Evolutionary conservation across 495 filamentous ascomycete genomes (phyloP).

Genomic region (Xeromyces bisporus): DNA sequence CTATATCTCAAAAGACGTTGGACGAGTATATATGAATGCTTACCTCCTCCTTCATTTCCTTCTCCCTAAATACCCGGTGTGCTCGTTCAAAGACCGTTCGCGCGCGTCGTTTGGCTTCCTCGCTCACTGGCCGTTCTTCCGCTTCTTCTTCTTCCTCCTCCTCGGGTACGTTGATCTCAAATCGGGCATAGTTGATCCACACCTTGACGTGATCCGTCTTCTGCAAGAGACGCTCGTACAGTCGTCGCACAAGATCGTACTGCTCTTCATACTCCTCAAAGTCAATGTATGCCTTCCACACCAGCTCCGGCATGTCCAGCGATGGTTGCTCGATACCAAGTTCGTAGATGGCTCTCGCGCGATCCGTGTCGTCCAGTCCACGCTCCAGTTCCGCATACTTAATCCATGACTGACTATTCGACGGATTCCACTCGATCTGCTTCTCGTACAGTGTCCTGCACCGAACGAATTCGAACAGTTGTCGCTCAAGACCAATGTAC

Average conservation of each 20-base stretch:
- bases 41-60: constrained; percentile 83
- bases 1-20: constrained; percentile 2
- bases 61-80: constrained; percentile 77
- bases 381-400: constrained; percentile 85
- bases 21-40: too few relatives aligned
- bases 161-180: constrained; percentile 76
- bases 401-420: constrained; percentile 88
- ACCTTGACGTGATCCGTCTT: constrained; percentile 98
- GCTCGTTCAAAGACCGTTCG: constrained; percentile 75
- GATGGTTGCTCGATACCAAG: constrained; percentile 66
- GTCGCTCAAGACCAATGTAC: constrained; percentile 81
- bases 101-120: constrained; percentile 65
- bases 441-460: constrained; percentile 89
- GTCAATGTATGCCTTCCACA: constrained; percentile 97
- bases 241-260: constrained; percentile 58
- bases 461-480: constrained; percentile 79
- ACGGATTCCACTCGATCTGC: constrained; percentile 73
- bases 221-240: constrained; percentile 82
- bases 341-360: constrained; percentile 83
- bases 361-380: constrained; percentile 72
- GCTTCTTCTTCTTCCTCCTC: constrained; percentile 47
- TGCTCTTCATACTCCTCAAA: constrained; percentile 92
- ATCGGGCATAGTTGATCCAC: constrained; percentile 93
- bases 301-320: constrained; percentile 92
- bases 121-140: constrained; percentile 51